These are phyloP conservation scores for Tephrocybe sp. DNA, from an alignment of 768 basidiomycete genomes.

Conservation along the genomic window DNA sequence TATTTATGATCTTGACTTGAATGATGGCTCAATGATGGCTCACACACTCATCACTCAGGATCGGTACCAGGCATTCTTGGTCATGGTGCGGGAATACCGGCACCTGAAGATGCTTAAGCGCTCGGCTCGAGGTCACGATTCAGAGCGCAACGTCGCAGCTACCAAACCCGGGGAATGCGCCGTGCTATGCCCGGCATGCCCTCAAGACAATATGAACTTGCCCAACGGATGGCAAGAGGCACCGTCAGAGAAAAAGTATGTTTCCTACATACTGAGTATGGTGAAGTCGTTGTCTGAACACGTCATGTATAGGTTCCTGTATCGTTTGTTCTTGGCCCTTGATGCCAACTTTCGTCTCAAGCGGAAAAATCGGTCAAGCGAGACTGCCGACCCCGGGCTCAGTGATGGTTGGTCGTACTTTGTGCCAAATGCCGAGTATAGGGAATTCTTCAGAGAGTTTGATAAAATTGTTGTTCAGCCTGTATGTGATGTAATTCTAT, in stretches of 20 bases:
- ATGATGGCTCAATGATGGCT: not conserved
- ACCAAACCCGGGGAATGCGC: conserved; percentile 26
- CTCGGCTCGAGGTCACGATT: conserved; percentile 21
- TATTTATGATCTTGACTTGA: not conserved
- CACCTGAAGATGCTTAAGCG: not conserved
- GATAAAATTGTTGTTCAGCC: conserved; percentile 8
- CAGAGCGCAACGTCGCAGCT: conserved; percentile 9
- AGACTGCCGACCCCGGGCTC: conserved; percentile 10
- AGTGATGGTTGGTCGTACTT: conserved; percentile 17
- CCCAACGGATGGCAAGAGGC: conserved; percentile 21
- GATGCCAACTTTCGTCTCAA: conserved; percentile 17
- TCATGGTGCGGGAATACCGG: not conserved
- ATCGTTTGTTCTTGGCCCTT: conserved; percentile 12
- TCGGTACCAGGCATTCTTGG: conserved; percentile 19
- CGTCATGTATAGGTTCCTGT: conserved; percentile 8
- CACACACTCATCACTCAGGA: no score
- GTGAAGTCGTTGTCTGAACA: no score
- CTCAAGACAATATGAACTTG: conserved; percentile 28
- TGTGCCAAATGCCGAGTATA: conserved; percentile 16
- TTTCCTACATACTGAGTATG: no score
- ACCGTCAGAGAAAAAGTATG: conserved; percentile 14
- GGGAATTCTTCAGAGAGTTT: conserved; percentile 11
- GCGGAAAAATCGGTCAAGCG: conserved; percentile 3
- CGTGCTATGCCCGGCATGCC: conserved; percentile 33
- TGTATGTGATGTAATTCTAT: not conserved